phyloP scores from a whole-genome alignment of 805 yeast species.

The Myxozyma melibiosi region DNA sequence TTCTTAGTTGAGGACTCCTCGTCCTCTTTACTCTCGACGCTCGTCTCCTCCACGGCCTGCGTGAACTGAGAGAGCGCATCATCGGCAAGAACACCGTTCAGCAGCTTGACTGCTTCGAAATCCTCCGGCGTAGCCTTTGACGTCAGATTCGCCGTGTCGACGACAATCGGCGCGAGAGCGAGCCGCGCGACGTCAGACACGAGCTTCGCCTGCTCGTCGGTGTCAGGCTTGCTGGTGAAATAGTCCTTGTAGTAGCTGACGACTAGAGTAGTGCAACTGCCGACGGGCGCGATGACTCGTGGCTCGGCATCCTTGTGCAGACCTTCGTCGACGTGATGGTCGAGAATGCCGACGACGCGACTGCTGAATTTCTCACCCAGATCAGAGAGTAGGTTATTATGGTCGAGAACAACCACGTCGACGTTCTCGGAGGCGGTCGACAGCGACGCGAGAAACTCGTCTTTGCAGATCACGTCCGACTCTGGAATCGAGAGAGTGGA shows the following conservation, averaged over 20 bases:
- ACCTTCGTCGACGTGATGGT: constrained; percentile 82
- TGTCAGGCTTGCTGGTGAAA: constrained; percentile 18
- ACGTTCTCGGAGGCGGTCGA: constrained; percentile 27
- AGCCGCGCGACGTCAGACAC: constrained; percentile 45
- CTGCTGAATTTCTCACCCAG: constrained; percentile 44
- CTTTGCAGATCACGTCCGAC: constrained; percentile 60
- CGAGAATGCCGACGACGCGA: constrained; percentile 63
- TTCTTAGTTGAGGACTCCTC: not conserved
- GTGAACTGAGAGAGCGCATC: not conserved
- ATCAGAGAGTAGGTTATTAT: constrained; percentile 65
- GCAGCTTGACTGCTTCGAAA: constrained; percentile 46
- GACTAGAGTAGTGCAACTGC: constrained; percentile 81
- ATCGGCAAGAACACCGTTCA: constrained; percentile 35
- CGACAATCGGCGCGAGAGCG: constrained; percentile 65
- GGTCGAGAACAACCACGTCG: constrained; percentile 75
- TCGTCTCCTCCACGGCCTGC: not conserved
- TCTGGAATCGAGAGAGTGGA: constrained; percentile 50
- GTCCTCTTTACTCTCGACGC: not conserved
- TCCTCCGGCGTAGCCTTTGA: constrained; percentile 59
- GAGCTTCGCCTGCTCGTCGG: constrained; percentile 39
- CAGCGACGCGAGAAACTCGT: constrained; percentile 55
- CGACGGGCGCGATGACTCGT: constrained; percentile 60
- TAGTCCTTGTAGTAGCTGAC: constrained; percentile 57
- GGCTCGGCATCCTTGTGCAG: constrained; percentile 54
- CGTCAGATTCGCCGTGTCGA: constrained; percentile 73